Evolutionary conservation across 495 filamentous ascomycete genomes (phyloP).

Genomic region (Friedmanniomyces endolithicus): DNA sequence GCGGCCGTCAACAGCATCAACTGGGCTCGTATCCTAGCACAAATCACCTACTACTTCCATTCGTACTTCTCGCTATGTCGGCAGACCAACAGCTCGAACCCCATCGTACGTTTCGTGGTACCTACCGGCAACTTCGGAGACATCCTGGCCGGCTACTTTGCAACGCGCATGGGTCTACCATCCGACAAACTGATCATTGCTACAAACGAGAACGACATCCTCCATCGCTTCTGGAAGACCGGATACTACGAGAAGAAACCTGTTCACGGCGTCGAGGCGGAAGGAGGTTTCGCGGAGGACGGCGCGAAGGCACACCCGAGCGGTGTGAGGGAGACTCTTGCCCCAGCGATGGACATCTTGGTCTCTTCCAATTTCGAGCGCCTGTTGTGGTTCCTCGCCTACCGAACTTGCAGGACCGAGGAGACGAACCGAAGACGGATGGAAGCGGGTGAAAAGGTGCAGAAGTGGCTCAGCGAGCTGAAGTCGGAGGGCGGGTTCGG

Average conservation of each 20-base stretch:
- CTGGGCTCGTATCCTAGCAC: constrained; percentile 79
- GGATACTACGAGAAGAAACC: constrained; percentile 69
- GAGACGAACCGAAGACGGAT: constrained; percentile 31
- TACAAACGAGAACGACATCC: constrained; percentile 87
- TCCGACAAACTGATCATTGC: constrained; percentile 72
- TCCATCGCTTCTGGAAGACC: constrained; percentile 68
- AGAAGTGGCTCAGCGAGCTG: constrained; percentile 57
- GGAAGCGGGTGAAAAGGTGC: constrained; percentile 49
- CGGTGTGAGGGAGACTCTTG: constrained; percentile 74
- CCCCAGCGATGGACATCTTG: constrained; percentile 93
- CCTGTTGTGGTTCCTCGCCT: constrained; percentile 83
- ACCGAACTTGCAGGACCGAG: constrained; percentile 36
- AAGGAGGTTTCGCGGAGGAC: constrained; percentile 46
- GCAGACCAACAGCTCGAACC: constrained; percentile 32
- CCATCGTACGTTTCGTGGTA: constrained; percentile 64
- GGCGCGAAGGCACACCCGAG: constrained; percentile 53
- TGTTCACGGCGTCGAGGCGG: constrained; percentile 39
- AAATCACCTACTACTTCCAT: constrained; percentile 87
- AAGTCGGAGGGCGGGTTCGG: constrained; percentile 72
- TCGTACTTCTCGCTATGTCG: constrained; percentile 69
- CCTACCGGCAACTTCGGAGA: constrained; percentile 97
- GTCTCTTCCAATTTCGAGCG: constrained; percentile 94
- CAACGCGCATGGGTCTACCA: constrained; percentile 79
- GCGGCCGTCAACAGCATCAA: constrained; percentile 88
- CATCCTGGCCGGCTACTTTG: constrained; percentile 86